Evolutionary conservation across 495 filamentous ascomycete species (phyloP).

Genomic region (Chlorociboria aeruginascens): DNA sequence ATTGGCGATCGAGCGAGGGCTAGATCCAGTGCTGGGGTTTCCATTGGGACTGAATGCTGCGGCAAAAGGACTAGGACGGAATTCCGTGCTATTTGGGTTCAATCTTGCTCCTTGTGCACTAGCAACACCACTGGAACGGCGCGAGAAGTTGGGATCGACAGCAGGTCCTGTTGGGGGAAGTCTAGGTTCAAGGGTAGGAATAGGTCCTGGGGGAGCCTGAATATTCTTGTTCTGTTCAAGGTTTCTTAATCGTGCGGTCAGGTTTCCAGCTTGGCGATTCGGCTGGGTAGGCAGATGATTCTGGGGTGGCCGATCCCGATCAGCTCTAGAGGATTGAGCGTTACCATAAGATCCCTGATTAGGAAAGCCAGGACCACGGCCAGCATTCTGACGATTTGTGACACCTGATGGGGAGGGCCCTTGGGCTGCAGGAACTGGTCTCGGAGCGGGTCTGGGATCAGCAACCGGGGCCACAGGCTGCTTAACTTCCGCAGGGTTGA

Average conservation of each 20-base stretch:
- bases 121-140: constrained; percentile 32
- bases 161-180: constrained; percentile 42
- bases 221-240: constrained; percentile 26
- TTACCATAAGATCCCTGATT: constrained; percentile 7
- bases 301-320: constrained; percentile 1
- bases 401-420: constrained; percentile 8
- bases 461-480: constrained; percentile 17
- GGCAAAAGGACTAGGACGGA: constrained; percentile 70
- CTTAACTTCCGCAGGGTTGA: constrained; percentile 11
- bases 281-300: constrained; percentile 10
- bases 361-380: constrained; percentile 9
- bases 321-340: constrained; percentile 10
- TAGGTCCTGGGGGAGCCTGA: constrained; percentile 9
- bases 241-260: constrained; percentile 32
- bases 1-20: constrained; percentile 43
- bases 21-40: constrained; percentile 48
- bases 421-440: constrained; percentile 17
- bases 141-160: constrained; percentile 31
- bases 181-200: constrained; percentile 27
- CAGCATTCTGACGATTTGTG: constrained; percentile 13
- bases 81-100: constrained; percentile 75
- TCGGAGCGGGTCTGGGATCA: constrained; percentile 14
- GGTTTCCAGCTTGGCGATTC: constrained; percentile 20
- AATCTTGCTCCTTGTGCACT: constrained; percentile 49
- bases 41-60: constrained; percentile 64